These are phyloP conservation scores for Saksenaea vasiformis DNA, from an alignment of 371 early-diverging fungal genomes.

Conservation along the genomic window DNA sequence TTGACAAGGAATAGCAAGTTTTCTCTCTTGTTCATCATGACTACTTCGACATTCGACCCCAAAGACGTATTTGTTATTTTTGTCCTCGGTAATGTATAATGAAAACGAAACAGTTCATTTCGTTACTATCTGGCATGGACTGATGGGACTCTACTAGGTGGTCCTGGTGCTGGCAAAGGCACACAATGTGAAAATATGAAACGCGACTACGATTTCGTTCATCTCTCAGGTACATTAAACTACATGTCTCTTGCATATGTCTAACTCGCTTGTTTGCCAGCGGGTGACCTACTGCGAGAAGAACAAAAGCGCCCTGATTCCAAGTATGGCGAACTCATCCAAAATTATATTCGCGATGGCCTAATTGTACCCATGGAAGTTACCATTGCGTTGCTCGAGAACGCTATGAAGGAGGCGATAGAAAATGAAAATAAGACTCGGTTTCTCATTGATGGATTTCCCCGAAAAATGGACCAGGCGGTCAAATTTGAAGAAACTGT, in stretches of 20 bases:
- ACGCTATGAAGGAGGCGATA: slow-evolving; percentile 80
- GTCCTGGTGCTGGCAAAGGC: slow-evolving; percentile 93
- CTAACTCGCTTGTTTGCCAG: slow-evolving; percentile 36
- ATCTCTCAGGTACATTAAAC: slow-evolving; percentile 77
- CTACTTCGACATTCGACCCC: slow-evolving; percentile 35
- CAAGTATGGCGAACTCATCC: slow-evolving; percentile 87
- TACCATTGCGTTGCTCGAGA: slow-evolving; percentile 86
- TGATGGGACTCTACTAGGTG: slow-evolving; percentile 50
- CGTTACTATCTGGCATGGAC: not conserved
- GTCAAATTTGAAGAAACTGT: slow-evolving; percentile 89
- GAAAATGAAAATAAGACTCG: slow-evolving; percentile 50
- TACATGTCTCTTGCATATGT: not conserved
- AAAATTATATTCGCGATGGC: slow-evolving; percentile 89
- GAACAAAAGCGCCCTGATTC: slow-evolving; percentile 88
- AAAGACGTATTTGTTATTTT: slow-evolving; percentile 69
- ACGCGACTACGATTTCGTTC: slow-evolving; percentile 90
- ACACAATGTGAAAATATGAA: slow-evolving; percentile 91
- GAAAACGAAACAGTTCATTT: not conserved
- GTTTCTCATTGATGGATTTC: slow-evolving; percentile 97
- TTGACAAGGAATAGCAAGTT: not conserved
- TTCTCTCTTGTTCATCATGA: slow-evolving; percentile 8
- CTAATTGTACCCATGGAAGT: slow-evolving; percentile 95
- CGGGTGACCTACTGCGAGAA: slow-evolving; percentile 94
- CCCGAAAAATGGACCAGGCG: slow-evolving; percentile 93
- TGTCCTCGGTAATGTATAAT: slow-evolving; percentile 62